These are phyloP conservation scores for Plenodomus biglobosus DNA, from an alignment of 2,329 filamentous ascomycete genomes.

Conservation along the genomic window DNA sequence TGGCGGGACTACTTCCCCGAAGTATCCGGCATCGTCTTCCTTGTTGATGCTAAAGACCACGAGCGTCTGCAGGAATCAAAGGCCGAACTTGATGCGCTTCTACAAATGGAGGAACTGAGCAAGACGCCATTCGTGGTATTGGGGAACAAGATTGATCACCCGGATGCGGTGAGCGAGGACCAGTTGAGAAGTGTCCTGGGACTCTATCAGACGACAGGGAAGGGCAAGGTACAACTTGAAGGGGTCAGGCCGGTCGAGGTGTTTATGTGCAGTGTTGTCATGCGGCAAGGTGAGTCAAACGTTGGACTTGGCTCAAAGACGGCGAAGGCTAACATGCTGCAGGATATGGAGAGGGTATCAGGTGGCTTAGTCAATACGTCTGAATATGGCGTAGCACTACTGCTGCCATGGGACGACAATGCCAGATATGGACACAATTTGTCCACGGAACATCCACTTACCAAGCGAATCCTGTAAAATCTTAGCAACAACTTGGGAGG, in stretches of 20 bases:
- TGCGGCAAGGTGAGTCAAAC: constrained; percentile 69
- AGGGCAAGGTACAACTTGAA: constrained; percentile 43
- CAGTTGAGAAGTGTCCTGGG: constrained; percentile 90
- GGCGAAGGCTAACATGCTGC: constrained; percentile 2
- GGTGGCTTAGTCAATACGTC: constrained; percentile 45
- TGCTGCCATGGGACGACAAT: too few species aligned
- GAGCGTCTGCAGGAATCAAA: constrained; percentile 94
- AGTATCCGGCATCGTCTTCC: constrained; percentile 81
- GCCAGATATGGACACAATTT: too few species aligned
- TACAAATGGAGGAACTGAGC: constrained; percentile 93
- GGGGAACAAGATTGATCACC: constrained; percentile 99
- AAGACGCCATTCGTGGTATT: constrained; percentile 96
- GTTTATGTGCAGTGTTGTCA: constrained; percentile 97
- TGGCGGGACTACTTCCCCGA: constrained; percentile 48
- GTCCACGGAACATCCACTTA: too few species aligned
- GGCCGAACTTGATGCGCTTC: constrained; percentile 88
- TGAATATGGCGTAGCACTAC: constrained; percentile 10
- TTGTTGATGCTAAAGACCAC: constrained; percentile 95
- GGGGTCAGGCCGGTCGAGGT: constrained; percentile 70
- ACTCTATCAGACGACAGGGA: constrained; percentile 68
- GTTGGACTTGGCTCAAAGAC: too few species aligned
- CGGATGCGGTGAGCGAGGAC: constrained; percentile 91
- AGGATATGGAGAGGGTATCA: constrained; percentile 43
- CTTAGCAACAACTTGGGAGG: too few species aligned
- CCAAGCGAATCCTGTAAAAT: too few species aligned